A percentile compares a stretch with the other conserved stretches of the same genome.
Conservation (phyloP, 2,329 filamentous ascomycete genomes). For the Aspergillus proliferans region DNA sequence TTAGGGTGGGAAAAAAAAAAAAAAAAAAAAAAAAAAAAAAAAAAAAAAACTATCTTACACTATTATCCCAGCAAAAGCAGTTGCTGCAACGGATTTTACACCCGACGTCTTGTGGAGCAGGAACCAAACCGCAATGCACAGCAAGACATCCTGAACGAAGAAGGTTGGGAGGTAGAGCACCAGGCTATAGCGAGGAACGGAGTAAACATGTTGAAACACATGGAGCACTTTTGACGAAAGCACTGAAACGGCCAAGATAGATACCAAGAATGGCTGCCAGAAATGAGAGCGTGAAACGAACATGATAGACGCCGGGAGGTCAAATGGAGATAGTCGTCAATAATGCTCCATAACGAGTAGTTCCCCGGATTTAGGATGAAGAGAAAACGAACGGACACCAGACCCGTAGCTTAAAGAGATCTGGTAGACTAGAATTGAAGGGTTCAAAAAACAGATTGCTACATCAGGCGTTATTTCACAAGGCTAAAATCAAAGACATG, state of each 20-base stretch:
- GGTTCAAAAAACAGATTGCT: not conserved
- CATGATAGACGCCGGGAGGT: constrained; percentile 11
- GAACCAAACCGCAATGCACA: constrained; percentile 15
- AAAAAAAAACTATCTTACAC: constrained; percentile 13
- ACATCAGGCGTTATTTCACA: too few species aligned
- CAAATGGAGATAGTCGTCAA: not conserved
- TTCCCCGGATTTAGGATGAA: not conserved
- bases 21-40: too few species aligned
- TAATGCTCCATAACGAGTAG: not conserved
- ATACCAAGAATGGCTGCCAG: constrained; percentile 20
- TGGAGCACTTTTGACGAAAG: constrained; percentile 22
- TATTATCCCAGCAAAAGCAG: constrained; percentile 11
- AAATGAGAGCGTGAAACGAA: constrained; percentile 14
- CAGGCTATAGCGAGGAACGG: constrained; percentile 14
- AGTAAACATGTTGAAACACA: constrained; percentile 20
- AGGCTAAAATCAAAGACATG: too few species aligned
- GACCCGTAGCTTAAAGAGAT: not conserved
- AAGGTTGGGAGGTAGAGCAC: constrained; percentile 26
- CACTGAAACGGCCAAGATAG: constrained; percentile 20
- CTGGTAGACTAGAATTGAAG: not conserved
- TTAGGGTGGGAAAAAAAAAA: too few species aligned
- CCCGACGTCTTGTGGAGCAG: constrained; percentile 18
- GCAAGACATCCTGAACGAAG: constrained; percentile 21
- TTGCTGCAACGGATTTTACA: constrained; percentile 9
- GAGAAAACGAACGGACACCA: not conserved